Conservation (phyloP, 768 basidiomycete genomes). For the Mycena polygramma region DNA sequence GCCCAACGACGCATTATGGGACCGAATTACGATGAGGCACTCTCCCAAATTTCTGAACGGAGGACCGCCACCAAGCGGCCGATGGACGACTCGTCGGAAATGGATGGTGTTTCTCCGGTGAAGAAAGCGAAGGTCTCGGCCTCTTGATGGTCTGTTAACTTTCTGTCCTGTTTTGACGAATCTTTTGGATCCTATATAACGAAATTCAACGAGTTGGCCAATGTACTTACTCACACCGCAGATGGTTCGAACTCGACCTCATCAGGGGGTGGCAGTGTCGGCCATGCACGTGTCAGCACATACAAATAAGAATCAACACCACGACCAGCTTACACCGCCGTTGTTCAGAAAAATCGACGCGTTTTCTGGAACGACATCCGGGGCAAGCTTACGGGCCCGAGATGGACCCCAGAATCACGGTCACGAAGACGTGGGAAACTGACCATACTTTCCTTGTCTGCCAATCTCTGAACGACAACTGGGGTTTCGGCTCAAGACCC, state of each 20-base stretch:
- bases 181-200: too few relatives aligned
- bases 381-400: not conserved
- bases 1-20: slow-evolving; percentile 11
- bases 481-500: not conserved
- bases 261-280: too few relatives aligned
- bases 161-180: too few relatives aligned
- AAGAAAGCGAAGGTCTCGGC: slow-evolving; percentile 2
- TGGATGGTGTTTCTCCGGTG: not conserved
- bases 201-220: too few relatives aligned
- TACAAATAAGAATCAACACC: too few relatives aligned
- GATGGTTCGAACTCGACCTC: too few relatives aligned
- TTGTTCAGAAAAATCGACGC: too few relatives aligned
- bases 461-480: not conserved
- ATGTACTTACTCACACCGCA: too few relatives aligned
- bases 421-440: not conserved
- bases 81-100: not conserved
- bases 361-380: too few relatives aligned
- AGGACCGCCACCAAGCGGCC: not conserved
- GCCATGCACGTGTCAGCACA: too few relatives aligned
- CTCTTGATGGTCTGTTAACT: not conserved
- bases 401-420: not conserved
- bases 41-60: slow-evolving; percentile 3
- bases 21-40: not conserved
- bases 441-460: not conserved
- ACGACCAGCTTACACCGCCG: too few relatives aligned